A percentile compares a stretch with the other conserved stretches of the same genome.
Evolutionary conservation across 1,284 basidiomycete genomes (phyloP).

Genomic region (Blastosporella zonata): DNA sequence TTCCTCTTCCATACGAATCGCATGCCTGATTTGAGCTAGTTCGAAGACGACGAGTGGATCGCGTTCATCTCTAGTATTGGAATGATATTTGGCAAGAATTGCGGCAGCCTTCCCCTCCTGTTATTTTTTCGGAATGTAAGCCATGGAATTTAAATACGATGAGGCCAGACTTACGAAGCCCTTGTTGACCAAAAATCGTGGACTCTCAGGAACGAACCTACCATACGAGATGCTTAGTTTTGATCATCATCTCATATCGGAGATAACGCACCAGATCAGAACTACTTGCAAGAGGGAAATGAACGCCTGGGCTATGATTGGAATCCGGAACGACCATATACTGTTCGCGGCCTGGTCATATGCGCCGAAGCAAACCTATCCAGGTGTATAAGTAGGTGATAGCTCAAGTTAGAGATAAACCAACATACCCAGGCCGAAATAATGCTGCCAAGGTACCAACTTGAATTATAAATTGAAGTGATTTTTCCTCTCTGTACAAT

Average conservation of each 20-base stretch:
- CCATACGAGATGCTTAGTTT: conserved; percentile 5
- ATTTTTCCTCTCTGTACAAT: conserved; percentile 53
- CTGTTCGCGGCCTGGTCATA: conserved; percentile 44
- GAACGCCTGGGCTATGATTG: conserved; percentile 65
- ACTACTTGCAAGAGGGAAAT: conserved; percentile 59
- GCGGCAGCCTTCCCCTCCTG: conserved; percentile 51
- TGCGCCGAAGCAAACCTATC: conserved; percentile 51
- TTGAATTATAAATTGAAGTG: conserved; percentile 59
- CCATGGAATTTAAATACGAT: background rate
- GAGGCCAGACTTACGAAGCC: conserved; percentile 42
- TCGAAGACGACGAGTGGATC: conserved; percentile 58
- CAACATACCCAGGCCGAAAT: conserved; percentile 49
- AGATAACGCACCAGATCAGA: conserved; percentile 43
- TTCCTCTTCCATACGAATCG: conserved; percentile 56
- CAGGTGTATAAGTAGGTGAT: background rate
- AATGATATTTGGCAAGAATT: conserved; percentile 64
- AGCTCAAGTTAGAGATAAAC: background rate
- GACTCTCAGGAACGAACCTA: conserved; percentile 69
- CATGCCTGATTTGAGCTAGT: conserved; percentile 61
- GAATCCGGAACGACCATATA: conserved; percentile 66
- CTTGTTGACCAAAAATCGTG: conserved; percentile 62
- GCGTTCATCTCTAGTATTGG: conserved; percentile 46
- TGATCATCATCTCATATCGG: too few species aligned
- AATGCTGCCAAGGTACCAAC: conserved; percentile 65
- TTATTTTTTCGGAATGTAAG: background rate